A percentile compares a stretch with the other conserved stretches of the same genome.
Conservation (phyloP, 2,329 filamentous ascomycete species). For the Fusarium sp. region DNA sequence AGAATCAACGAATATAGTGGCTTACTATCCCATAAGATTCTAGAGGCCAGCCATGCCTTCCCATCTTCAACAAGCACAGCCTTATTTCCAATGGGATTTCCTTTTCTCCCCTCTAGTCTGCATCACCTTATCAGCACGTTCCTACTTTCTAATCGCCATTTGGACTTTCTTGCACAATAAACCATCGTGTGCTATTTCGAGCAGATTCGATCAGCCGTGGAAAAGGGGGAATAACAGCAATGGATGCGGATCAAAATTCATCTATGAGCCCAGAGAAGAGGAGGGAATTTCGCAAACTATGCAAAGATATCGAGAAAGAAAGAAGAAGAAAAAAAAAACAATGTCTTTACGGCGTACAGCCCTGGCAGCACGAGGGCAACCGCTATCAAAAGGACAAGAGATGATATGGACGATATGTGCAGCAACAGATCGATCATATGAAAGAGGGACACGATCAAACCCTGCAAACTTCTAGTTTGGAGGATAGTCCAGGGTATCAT, state of each 20-base stretch:
- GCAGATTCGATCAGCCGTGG: conserved; percentile 82
- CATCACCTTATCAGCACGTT: too few species aligned
- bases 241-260: conserved; percentile 91
- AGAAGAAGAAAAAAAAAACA: too few species aligned
- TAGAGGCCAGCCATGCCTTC: too few species aligned
- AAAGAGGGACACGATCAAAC: conserved; percentile 54
- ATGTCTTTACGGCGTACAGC: conserved; percentile 78
- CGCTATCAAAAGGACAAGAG: conserved; percentile 77
- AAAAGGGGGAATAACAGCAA: conserved; percentile 95
- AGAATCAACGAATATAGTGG: too few species aligned
- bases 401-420: conserved; percentile 76
- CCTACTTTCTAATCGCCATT: too few species aligned
- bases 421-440: conserved; percentile 68
- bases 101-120: too few species aligned
- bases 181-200: conserved; percentile 95
- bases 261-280: conserved; percentile 78
- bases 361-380: conserved; percentile 82
- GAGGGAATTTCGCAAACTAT: conserved; percentile 81
- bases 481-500: neutral
- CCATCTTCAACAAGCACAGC: too few species aligned
- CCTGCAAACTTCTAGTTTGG: conserved; percentile 50
- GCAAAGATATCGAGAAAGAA: conserved; percentile 91
- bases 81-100: too few species aligned
- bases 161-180: neutral
- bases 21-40: too few species aligned